Conservation (phyloP, 495 filamentous ascomycete genomes). For the Aspergillus wentii region DNA sequence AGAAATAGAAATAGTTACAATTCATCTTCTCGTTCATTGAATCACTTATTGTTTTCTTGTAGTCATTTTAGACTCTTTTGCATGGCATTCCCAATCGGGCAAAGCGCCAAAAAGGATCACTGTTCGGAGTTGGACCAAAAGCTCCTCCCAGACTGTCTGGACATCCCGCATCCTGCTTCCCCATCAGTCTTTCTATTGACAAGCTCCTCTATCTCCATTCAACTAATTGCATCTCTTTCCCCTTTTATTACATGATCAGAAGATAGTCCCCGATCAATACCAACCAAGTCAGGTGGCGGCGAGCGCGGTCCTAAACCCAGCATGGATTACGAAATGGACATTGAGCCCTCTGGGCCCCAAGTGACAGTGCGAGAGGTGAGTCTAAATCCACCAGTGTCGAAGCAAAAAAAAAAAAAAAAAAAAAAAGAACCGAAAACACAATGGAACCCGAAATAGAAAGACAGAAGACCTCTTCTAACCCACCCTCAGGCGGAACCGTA, state of each 20-base stretch:
- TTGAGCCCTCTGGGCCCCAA: constrained; percentile 60
- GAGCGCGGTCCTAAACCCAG: too few species aligned
- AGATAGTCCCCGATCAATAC: constrained; percentile 6
- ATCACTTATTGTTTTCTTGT: too few species aligned
- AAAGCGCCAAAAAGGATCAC: constrained; percentile 18
- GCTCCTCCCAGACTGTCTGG: constrained; percentile 2
- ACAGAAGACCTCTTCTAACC: constrained; percentile 2
- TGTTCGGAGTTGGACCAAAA: not conserved
- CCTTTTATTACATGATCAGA: too few species aligned
- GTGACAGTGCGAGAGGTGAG: constrained; percentile 68
- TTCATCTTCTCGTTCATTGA: too few species aligned
- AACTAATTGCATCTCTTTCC: too few species aligned
- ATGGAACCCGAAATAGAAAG: not conserved
- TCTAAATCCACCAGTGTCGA: not conserved
- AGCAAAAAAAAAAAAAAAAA: constrained; percentile 5
- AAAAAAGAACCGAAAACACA: constrained; percentile 5
- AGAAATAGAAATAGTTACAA: not conserved
- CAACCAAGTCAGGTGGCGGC: constrained; percentile 13
- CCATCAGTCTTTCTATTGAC: not conserved
- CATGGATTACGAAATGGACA: constrained; percentile 70
- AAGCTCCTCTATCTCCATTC: not conserved
- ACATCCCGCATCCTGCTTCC: constrained; percentile 1
- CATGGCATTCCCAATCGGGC: constrained; percentile 33
- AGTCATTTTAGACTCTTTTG: too few species aligned
- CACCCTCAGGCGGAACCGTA: constrained; percentile 54